These are phyloP conservation scores for Chalciporus sp. DNA, from an alignment of 1,284 basidiomycete genomes.

Conservation along the genomic window DNA sequence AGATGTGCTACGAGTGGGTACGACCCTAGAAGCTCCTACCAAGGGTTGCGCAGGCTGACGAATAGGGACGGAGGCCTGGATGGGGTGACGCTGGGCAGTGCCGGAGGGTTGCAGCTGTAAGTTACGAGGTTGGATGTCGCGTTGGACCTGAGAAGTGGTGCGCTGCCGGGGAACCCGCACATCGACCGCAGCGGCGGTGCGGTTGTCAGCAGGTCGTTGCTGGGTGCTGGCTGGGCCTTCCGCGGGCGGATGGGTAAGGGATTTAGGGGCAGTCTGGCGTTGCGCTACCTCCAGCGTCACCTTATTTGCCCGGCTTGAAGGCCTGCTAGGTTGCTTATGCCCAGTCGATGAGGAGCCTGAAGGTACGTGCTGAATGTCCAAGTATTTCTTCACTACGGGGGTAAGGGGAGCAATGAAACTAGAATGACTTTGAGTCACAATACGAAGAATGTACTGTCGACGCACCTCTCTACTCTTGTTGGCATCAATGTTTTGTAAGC, in stretches of 20 bases:
- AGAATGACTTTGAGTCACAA: slow-evolving; percentile 9
- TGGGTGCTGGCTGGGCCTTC: slow-evolving; percentile 1
- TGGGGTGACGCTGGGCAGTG: slow-evolving; percentile 23
- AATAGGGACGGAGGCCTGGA: slow-evolving; percentile 14
- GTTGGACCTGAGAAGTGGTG: slow-evolving; percentile 23
- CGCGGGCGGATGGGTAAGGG: slow-evolving; percentile 8
- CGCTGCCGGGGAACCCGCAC: slow-evolving; percentile 20
- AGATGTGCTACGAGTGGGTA: slow-evolving; percentile 8
- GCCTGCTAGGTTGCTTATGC: slow-evolving; percentile 28
- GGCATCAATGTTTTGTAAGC: slow-evolving; percentile 76
- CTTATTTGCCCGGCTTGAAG: slow-evolving; percentile 25
- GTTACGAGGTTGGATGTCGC: slow-evolving; percentile 15
- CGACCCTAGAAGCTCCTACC: slow-evolving; percentile 6
- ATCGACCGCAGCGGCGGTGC: slow-evolving; percentile 1
- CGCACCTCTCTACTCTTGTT: slow-evolving; percentile 64
- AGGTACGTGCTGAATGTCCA: slow-evolving; percentile 55
- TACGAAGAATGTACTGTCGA: slow-evolving; percentile 12
- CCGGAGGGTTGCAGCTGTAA: slow-evolving; percentile 25
- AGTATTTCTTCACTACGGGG: slow-evolving; percentile 77
- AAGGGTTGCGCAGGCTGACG: slow-evolving; percentile 15
- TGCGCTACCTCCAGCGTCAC: slow-evolving; percentile 8
- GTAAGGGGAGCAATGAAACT: slow-evolving; percentile 78
- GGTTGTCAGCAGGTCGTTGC: slow-evolving; percentile 8
- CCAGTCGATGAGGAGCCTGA: background rate
- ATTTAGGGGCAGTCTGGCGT: slow-evolving; percentile 15